Conservation (phyloP, 2,329 filamentous ascomycete genomes). For the Beauveria medogensis region DNA sequence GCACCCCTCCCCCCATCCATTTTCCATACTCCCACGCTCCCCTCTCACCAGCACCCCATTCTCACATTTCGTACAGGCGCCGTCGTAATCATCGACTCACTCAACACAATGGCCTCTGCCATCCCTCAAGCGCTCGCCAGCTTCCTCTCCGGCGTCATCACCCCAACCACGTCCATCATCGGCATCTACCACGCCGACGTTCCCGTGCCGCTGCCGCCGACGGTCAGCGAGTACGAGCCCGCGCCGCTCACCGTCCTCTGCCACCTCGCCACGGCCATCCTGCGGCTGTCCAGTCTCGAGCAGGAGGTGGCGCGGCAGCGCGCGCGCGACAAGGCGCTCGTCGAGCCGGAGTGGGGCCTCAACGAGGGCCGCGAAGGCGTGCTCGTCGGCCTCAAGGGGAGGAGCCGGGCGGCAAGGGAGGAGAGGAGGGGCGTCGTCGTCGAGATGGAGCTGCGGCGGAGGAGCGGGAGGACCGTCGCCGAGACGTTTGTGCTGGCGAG, state of each 20-base stretch:
- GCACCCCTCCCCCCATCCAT: no score
- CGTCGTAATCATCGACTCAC: conserved; percentile 71
- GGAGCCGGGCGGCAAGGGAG: conserved; percentile 28
- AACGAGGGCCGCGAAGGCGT: conserved; percentile 71
- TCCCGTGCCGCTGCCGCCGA: conserved; percentile 42
- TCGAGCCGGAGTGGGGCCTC: conserved; percentile 71
- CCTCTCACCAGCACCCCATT: conserved; percentile 15
- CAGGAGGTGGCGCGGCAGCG: conserved; percentile 67
- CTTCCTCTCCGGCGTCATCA: conserved; percentile 63
- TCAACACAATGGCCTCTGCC: conserved; percentile 56
- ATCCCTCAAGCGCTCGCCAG: conserved; percentile 50
- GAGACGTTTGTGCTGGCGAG: conserved; percentile 54
- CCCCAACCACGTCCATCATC: conserved; percentile 62
- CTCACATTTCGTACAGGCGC: conserved; percentile 39
- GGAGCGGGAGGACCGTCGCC: conserved; percentile 68
- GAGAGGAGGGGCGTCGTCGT: conserved; percentile 52
- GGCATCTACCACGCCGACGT: conserved; percentile 79
- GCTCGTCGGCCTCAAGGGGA: conserved; percentile 54
- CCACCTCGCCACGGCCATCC: conserved; percentile 82
- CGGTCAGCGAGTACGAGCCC: conserved; percentile 51
- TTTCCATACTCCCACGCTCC: background rate
- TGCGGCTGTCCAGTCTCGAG: conserved; percentile 63
- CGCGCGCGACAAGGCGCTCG: conserved; percentile 67
- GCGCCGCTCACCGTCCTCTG: conserved; percentile 62
- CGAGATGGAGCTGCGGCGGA: conserved; percentile 77